Evolutionary conservation across 768 basidiomycete species (phyloP).

Genomic region (Daedaleopsis nitida): DNA sequence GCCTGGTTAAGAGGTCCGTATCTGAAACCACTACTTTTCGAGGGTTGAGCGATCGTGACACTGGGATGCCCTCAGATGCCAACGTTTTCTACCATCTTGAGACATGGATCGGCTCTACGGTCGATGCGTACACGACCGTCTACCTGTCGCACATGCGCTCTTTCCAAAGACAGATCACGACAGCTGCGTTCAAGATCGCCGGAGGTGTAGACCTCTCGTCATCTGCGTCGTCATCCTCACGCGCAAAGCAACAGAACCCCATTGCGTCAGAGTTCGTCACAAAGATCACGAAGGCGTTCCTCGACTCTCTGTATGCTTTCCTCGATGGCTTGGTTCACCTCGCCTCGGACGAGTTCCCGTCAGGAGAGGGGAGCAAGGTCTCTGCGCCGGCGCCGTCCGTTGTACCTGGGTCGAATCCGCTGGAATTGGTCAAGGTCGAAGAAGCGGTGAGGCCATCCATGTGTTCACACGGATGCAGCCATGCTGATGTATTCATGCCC

Average conservation of each 20-base stretch:
- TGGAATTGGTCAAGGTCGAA: constrained; percentile 61
- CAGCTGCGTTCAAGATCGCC: constrained; percentile 77
- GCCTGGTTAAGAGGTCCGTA: constrained; percentile 81
- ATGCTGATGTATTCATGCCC: constrained; percentile 1
- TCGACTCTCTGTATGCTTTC: constrained; percentile 84
- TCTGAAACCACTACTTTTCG: neutral
- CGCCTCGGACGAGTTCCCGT: constrained; percentile 68
- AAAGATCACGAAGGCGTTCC: constrained; percentile 82
- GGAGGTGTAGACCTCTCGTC: constrained; percentile 65
- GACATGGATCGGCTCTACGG: constrained; percentile 72
- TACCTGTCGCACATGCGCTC: constrained; percentile 78
- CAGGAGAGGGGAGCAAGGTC: constrained; percentile 41
- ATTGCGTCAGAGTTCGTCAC: constrained; percentile 64
- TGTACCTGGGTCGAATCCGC: constrained; percentile 45
- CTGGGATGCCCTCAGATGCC: constrained; percentile 58
- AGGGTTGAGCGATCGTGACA: neutral
- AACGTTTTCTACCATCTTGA: constrained; percentile 83
- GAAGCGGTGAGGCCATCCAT: constrained; percentile 52
- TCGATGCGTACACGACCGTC: constrained; percentile 65
- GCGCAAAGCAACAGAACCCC: constrained; percentile 57
- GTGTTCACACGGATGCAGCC: neutral
- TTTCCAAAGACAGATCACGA: constrained; percentile 80
- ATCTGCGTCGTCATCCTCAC: constrained; percentile 45
- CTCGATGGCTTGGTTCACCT: constrained; percentile 84
- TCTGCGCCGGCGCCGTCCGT: constrained; percentile 33